These are phyloP conservation scores for Pseudogymnoascus sp. DNA, from an alignment of 2,329 filamentous ascomycete genomes.

Conservation along the genomic window DNA sequence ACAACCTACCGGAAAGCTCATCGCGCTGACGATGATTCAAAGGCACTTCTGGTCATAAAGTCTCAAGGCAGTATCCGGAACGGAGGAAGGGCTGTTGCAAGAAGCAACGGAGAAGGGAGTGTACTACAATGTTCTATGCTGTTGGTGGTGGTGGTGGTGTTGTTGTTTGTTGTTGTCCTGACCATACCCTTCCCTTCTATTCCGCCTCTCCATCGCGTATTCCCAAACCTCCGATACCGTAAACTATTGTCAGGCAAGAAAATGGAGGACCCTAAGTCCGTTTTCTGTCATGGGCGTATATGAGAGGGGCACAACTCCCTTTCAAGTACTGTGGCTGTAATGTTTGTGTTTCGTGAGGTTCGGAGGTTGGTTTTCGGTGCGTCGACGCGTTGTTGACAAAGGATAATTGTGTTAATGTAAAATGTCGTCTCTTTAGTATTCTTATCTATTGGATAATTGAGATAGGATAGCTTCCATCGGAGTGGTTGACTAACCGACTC, in stretches of 20 bases:
- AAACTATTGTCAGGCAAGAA: background rate
- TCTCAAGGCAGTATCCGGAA: conserved; percentile 37
- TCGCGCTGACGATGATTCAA: conserved; percentile 18
- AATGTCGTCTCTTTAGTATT: too few species aligned
- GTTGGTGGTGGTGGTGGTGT: too few species aligned
- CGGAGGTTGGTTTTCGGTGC: background rate
- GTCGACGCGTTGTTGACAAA: background rate
- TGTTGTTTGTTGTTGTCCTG: too few species aligned
- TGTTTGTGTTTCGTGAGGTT: background rate
- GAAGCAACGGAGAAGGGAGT: conserved; percentile 32
- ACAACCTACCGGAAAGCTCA: conserved; percentile 41
- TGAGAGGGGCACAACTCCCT: background rate
- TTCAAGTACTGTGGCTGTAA: background rate
- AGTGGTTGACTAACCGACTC: too few species aligned
- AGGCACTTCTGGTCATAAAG: conserved; percentile 39
- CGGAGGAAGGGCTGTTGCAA: conserved; percentile 37
- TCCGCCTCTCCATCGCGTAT: background rate
- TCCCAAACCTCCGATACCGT: background rate
- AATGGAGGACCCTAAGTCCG: background rate
- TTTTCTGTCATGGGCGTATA: background rate
- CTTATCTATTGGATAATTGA: too few species aligned
- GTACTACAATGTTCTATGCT: too few species aligned
- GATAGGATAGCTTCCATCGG: too few species aligned
- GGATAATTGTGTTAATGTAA: too few species aligned
- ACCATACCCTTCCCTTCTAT: background rate